These are phyloP conservation scores for Parathielavia appendiculata DNA, from an alignment of 495 filamentous ascomycete species.

Conservation along the genomic window DNA sequence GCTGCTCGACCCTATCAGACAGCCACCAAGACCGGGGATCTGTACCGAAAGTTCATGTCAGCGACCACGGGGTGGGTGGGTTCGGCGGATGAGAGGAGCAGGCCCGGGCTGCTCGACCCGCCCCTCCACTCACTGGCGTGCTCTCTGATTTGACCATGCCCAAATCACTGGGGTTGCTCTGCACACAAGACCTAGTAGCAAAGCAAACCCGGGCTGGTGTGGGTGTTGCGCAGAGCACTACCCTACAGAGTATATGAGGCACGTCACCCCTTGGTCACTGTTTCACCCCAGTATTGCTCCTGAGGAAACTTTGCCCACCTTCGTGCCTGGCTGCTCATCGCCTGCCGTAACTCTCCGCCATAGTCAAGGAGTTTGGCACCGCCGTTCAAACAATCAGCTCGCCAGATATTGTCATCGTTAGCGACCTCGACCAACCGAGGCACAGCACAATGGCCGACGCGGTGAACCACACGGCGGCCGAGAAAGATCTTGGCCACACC, in stretches of 20 bases:
- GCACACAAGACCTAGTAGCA: conserved; percentile 11
- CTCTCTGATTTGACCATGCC: conserved; percentile 11
- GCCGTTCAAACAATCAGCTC: neutral
- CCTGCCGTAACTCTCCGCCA: too few relatives aligned
- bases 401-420: neutral
- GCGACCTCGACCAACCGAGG: neutral
- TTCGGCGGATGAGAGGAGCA: neutral
- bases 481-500: conserved; percentile 33
- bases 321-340: too few relatives aligned
- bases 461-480: conserved; percentile 5
- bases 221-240: neutral
- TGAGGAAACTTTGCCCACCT: too few relatives aligned
- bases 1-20: conserved; percentile 9
- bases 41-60: neutral
- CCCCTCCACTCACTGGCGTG: neutral
- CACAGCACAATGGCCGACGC: conserved; percentile 21
- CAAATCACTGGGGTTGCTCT: neutral
- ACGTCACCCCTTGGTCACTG: conserved; percentile 1
- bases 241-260: conserved; percentile 16
- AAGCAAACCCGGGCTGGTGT: neutral
- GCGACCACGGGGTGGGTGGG: neutral
- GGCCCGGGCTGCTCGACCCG: conserved; percentile 9
- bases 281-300: neutral
- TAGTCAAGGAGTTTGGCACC: too few relatives aligned
- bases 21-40: conserved; percentile 12